Percentiles rank a stretch among this genome's conserved stretches.
These are phyloP conservation scores for Thelonectria discophora DNA, from an alignment of 2,329 filamentous ascomycete genomes.

Conservation along the genomic window DNA sequence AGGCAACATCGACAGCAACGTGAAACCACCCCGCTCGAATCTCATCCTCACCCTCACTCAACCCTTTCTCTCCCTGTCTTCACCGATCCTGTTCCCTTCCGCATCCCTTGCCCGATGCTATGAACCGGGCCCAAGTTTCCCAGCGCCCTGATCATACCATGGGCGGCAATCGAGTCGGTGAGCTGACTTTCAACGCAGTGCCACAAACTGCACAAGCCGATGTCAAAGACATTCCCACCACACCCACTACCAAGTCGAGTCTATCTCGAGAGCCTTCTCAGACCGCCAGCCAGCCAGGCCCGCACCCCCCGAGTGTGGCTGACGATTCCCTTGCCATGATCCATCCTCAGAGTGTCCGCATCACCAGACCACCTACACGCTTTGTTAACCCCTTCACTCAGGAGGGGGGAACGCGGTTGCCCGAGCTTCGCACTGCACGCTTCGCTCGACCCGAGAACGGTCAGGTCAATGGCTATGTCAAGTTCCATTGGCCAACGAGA, in stretches of 20 bases:
- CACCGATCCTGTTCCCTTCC: slow-evolving; percentile 30
- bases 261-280: slow-evolving; percentile 25
- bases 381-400: slow-evolving; percentile 46
- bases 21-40: slow-evolving; percentile 34
- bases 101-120: slow-evolving; percentile 26
- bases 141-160: slow-evolving; percentile 38
- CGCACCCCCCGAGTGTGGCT: slow-evolving; percentile 26
- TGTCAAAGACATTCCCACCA: slow-evolving; percentile 23
- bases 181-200: slow-evolving; percentile 45
- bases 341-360: slow-evolving; percentile 23
- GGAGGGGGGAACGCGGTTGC: slow-evolving; percentile 44
- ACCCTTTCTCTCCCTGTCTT: slow-evolving; percentile 26
- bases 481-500: slow-evolving; percentile 48
- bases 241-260: slow-evolving; percentile 24
- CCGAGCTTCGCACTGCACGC: slow-evolving; percentile 32
- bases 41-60: slow-evolving; percentile 33
- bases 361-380: slow-evolving; percentile 19
- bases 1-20: slow-evolving; percentile 33
- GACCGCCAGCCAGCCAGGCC: slow-evolving; percentile 28
- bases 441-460: slow-evolving; percentile 47
- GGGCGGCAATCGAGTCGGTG: slow-evolving; percentile 38
- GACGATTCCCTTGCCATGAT: slow-evolving; percentile 14
- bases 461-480: slow-evolving; percentile 51
- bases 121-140: slow-evolving; percentile 28
- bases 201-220: slow-evolving; percentile 33